These are phyloP conservation scores for Apiotrichum laibachii DNA, from an alignment of 1,284 basidiomycete species.

Conservation along the genomic window DNA sequence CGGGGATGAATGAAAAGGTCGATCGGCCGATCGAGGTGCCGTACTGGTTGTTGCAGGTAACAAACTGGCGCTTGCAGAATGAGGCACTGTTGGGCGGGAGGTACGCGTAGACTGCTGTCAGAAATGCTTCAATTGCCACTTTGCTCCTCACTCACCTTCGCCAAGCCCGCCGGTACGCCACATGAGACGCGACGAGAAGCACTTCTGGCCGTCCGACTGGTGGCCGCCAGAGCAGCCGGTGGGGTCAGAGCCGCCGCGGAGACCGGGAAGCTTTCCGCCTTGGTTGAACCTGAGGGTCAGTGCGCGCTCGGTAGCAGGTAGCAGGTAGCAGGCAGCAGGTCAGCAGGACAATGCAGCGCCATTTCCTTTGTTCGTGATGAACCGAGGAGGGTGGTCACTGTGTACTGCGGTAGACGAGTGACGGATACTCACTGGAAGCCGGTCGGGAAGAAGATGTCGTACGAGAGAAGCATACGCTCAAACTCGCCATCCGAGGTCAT, in stretches of 20 bases:
- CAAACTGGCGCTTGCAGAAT: slow-evolving; percentile 35
- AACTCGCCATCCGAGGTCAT: slow-evolving; percentile 34
- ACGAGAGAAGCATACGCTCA: slow-evolving; percentile 42
- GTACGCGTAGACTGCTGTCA: slow-evolving; percentile 49
- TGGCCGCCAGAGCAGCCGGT: slow-evolving; percentile 49
- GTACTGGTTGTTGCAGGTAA: slow-evolving; percentile 50
- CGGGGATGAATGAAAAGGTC: slow-evolving; percentile 41
- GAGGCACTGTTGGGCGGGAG: slow-evolving; percentile 36
- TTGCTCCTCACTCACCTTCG: slow-evolving; percentile 31
- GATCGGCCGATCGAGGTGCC: slow-evolving; percentile 50
- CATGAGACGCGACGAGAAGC: slow-evolving; percentile 52
- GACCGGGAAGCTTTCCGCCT: slow-evolving; percentile 52
- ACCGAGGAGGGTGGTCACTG: too few relatives aligned
- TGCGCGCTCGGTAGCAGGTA: not conserved
- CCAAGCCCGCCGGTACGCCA: slow-evolving; percentile 46
- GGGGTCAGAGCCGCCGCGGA: slow-evolving; percentile 46
- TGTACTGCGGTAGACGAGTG: not conserved
- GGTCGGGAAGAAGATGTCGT: slow-evolving; percentile 44
- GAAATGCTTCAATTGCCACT: not conserved
- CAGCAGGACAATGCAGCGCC: not conserved
- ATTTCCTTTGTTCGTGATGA: too few relatives aligned
- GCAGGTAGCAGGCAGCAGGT: too few relatives aligned
- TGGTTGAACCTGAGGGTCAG: slow-evolving; percentile 25
- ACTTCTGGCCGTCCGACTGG: slow-evolving; percentile 44
- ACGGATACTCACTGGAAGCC: slow-evolving; percentile 31